Evolutionary conservation across 2,329 filamentous ascomycete species (phyloP).

Genomic region (Stagonosporopsis chrysanthemi): DNA sequence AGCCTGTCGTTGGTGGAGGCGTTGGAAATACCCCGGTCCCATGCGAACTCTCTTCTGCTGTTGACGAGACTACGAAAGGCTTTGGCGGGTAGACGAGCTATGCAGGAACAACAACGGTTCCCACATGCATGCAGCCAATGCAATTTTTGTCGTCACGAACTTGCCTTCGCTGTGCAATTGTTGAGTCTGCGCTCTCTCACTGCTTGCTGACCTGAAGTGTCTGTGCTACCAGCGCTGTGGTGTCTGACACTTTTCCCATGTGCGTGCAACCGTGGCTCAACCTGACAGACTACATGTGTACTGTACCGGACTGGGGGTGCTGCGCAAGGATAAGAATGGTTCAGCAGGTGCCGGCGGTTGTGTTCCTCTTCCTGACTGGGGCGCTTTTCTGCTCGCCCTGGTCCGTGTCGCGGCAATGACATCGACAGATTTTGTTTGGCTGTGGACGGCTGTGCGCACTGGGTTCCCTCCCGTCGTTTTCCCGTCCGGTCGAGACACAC

Average conservation of each 20-base stretch:
- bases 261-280: constrained; percentile 34
- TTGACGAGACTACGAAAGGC: constrained; percentile 17
- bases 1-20: constrained; percentile 30
- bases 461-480: constrained; percentile 24
- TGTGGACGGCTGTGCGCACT: constrained; percentile 23
- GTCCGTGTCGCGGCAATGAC: constrained; percentile 32
- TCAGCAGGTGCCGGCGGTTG: constrained; percentile 25
- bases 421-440: constrained; percentile 26
- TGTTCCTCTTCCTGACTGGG: constrained; percentile 26
- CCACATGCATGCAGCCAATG: constrained; percentile 9
- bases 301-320: constrained; percentile 17
- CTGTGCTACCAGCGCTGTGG: constrained; percentile 29
- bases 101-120: constrained; percentile 37
- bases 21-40: constrained; percentile 24
- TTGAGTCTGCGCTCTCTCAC: constrained; percentile 11
- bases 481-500: constrained; percentile 16
- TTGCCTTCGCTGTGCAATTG: constrained; percentile 14
- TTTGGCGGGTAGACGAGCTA: constrained; percentile 29
- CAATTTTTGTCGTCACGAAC: constrained; percentile 7
- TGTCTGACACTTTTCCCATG: constrained; percentile 31
- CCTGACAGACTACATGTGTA: constrained; percentile 35
- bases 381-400: constrained; percentile 26
- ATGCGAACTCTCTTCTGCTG: constrained; percentile 19
- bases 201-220: constrained; percentile 18
- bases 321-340: constrained; percentile 26